phyloP scores from a whole-genome alignment of 148 eudicot species.

The Camellia granthamiana region DNA sequence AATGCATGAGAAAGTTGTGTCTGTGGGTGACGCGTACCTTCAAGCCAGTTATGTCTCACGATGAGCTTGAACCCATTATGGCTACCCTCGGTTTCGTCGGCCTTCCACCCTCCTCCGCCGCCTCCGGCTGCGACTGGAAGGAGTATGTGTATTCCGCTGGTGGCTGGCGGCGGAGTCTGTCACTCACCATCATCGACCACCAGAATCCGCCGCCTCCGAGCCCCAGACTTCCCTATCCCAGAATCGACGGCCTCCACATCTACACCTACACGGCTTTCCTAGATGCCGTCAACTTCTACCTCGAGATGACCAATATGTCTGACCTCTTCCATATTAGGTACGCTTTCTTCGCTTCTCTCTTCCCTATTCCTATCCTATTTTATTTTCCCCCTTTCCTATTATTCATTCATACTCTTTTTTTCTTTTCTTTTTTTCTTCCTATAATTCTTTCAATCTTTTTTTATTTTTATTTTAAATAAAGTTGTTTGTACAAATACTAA shows the following conservation, averaged over 20 bases:
- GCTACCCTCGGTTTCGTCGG: conserved; percentile 42
- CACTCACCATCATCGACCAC: neutral
- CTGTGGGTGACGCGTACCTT: conserved; percentile 51
- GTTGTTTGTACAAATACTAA: neutral
- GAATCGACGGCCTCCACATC: conserved; percentile 57
- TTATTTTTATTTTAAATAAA: neutral
- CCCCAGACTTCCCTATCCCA: conserved; percentile 42
- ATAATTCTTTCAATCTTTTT: neutral
- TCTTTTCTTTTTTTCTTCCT: too few relatives aligned
- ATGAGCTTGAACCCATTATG: conserved; percentile 58
- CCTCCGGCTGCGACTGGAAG: conserved; percentile 23
- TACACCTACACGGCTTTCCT: conserved; percentile 47
- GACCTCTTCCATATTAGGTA: conserved; percentile 59
- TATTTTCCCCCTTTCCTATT: neutral
- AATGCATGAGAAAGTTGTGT: conserved; percentile 38
- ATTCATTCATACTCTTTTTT: neutral
- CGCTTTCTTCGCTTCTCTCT: neutral
- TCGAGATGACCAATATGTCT: conserved; percentile 32
- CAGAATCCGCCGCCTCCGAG: conserved; percentile 18
- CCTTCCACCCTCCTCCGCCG: neutral
- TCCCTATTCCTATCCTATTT: neutral
- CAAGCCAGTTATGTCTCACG: conserved; percentile 50
- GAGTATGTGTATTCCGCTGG: conserved; percentile 36
- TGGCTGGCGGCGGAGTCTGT: neutral
- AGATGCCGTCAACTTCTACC: conserved; percentile 51